Conservation (phyloP, 176 grass and related monocot genomes). For the Saccharum spontaneum region DNA sequence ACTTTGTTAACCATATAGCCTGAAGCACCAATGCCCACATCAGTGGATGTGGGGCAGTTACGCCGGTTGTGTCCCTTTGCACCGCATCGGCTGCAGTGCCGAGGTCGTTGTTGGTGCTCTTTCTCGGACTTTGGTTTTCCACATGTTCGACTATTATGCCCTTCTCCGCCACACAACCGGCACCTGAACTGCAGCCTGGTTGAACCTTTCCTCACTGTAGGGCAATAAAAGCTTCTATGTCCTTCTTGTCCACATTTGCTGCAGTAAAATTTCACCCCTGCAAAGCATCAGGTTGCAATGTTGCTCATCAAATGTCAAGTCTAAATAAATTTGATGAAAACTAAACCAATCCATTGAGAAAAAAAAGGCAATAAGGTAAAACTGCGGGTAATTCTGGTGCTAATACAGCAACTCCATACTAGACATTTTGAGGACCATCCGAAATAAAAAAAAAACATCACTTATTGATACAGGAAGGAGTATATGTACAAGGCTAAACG, state of each 20-base stretch:
- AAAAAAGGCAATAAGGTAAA: slow-evolving; percentile 6
- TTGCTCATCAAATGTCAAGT: not conserved
- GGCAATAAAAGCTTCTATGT: slow-evolving; percentile 79
- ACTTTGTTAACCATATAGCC: slow-evolving; percentile 10
- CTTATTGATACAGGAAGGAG: not conserved
- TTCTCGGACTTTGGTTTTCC: slow-evolving; percentile 46
- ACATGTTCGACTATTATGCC: slow-evolving; percentile 80
- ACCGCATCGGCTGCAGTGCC: slow-evolving; percentile 54
- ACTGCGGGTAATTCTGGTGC: slow-evolving; percentile 1
- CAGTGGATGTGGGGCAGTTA: slow-evolving; percentile 42
- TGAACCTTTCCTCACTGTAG: slow-evolving; percentile 43
- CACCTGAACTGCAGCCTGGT: slow-evolving; percentile 56
- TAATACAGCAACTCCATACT: slow-evolving; percentile 9
- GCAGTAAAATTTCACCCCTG: slow-evolving; percentile 90
- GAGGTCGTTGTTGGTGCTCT: slow-evolving; percentile 15
- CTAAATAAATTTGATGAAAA: not conserved
- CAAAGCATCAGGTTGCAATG: slow-evolving; percentile 16
- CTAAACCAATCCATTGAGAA: not conserved
- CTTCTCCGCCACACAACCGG: slow-evolving; percentile 63
- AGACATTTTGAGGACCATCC: not conserved
- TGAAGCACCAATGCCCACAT: slow-evolving; percentile 31
- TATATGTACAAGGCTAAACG: not conserved
- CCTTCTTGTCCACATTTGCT: slow-evolving; percentile 79
- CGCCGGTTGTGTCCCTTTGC: slow-evolving; percentile 54
- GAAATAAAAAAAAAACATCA: not conserved